Conservation (phyloP, 2,329 filamentous ascomycete genomes). For the Epichloe glyceriae region DNA sequence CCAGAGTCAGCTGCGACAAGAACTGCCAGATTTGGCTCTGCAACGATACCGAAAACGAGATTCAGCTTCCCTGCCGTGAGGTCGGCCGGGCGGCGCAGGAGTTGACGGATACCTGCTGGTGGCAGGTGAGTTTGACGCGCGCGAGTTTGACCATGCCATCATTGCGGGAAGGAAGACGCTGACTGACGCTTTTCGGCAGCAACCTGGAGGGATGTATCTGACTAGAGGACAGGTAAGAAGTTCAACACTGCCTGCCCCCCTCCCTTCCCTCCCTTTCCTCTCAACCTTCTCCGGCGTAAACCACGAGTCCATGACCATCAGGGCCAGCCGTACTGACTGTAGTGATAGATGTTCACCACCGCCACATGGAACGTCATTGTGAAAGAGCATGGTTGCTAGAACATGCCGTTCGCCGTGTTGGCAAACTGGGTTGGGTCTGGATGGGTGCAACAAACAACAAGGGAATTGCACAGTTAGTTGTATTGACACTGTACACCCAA, state of each 20-base stretch:
- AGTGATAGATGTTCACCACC: not conserved
- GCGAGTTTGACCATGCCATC: not conserved
- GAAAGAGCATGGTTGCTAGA: not conserved
- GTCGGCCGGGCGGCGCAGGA: not conserved
- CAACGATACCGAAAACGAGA: not conserved
- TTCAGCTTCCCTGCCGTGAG: not conserved
- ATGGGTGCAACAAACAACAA: too few species aligned
- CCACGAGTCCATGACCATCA: too few species aligned
- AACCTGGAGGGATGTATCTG: not conserved
- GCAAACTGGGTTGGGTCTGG: too few species aligned
- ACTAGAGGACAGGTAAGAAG: constrained; percentile 1
- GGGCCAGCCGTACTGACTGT: not conserved
- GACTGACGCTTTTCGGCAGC: not conserved
- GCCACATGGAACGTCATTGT: constrained; percentile 1
- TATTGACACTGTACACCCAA: too few species aligned
- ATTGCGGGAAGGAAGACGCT: not conserved
- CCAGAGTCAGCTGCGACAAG: not conserved
- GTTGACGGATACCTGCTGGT: not conserved
- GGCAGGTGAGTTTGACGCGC: not conserved
- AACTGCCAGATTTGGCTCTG: not conserved
- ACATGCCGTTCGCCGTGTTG: too few species aligned
- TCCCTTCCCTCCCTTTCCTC: too few species aligned
- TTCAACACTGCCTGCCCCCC: too few species aligned
- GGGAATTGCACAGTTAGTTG: too few species aligned
- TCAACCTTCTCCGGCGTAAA: too few species aligned